Evolutionary conservation across 345 rosid genomes (phyloP).

Genomic region (Linum tenue): DNA sequence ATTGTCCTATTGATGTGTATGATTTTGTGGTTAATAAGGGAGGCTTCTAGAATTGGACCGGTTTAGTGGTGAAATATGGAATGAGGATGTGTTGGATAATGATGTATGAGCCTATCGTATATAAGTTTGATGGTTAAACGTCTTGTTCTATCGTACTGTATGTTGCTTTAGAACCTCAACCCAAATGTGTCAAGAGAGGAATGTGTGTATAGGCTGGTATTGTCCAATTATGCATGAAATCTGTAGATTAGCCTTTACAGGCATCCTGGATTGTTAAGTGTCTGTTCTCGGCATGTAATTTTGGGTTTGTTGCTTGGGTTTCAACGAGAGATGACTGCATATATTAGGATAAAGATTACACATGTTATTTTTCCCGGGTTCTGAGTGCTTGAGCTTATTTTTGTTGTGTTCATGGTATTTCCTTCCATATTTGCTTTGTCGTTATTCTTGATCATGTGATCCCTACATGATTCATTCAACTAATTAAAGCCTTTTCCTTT

Average conservation of each 20-base stretch:
- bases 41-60: neutral
- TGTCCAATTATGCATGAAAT: too few relatives aligned
- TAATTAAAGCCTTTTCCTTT: slow-evolving; percentile 13
- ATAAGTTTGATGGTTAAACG: too few relatives aligned
- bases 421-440: neutral
- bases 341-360: neutral
- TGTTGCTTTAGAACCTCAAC: too few relatives aligned
- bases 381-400: neutral
- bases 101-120: too few relatives aligned
- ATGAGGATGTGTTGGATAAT: neutral
- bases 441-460: neutral
- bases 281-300: too few relatives aligned
- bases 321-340: neutral
- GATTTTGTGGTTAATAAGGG: neutral
- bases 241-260: too few relatives aligned
- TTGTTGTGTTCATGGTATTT: neutral
- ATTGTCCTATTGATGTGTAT: neutral
- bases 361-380: neutral
- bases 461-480: neutral
- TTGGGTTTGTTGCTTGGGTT: too few relatives aligned
- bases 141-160: too few relatives aligned
- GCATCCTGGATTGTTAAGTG: too few relatives aligned
- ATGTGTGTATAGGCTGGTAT: too few relatives aligned
- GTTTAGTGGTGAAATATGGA: neutral
- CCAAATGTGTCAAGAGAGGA: too few relatives aligned